Conservation (phyloP, 2,329 filamentous ascomycete genomes). For the Fusarium verticillioides region DNA sequence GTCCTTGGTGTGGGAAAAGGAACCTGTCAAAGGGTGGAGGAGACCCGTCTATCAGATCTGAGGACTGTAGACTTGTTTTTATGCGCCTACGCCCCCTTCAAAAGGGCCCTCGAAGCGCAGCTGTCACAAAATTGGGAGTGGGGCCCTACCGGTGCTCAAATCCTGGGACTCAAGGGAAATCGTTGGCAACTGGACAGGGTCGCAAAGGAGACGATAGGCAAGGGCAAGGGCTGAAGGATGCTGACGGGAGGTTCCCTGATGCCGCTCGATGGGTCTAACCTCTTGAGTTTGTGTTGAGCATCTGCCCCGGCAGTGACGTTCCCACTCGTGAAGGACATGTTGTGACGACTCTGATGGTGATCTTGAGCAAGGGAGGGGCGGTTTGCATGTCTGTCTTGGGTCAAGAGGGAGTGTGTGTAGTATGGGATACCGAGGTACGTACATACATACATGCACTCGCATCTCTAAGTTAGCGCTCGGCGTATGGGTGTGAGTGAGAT, state of each 20-base stretch:
- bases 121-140: constrained; percentile 45
- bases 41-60: constrained; percentile 47
- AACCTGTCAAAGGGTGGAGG: constrained; percentile 45
- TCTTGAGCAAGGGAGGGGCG: constrained; percentile 38
- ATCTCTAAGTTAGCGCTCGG: constrained; percentile 6
- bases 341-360: constrained; percentile 40
- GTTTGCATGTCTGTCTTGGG: constrained; percentile 21
- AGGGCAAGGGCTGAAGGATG: constrained; percentile 33
- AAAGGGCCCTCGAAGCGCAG: constrained; percentile 38
- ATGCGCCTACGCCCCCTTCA: constrained; percentile 38
- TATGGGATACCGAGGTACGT: constrained; percentile 12
- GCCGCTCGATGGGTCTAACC: constrained; percentile 38
- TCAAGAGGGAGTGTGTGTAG: constrained; percentile 10
- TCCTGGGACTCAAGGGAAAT: constrained; percentile 42
- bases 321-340: constrained; percentile 34
- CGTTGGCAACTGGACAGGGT: constrained; percentile 35
- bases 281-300: constrained; percentile 30
- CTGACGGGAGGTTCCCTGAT: constrained; percentile 41
- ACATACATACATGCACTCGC: background rate
- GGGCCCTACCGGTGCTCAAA: constrained; percentile 36
- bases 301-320: constrained; percentile 42
- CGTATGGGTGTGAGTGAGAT: constrained; percentile 40
- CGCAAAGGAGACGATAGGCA: constrained; percentile 30
- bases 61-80: constrained; percentile 38
- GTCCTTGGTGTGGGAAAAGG: constrained; percentile 42